Evolutionary conservation across 345 rosid species (phyloP).

Genomic region (Tarenaya hassleriana): DNA sequence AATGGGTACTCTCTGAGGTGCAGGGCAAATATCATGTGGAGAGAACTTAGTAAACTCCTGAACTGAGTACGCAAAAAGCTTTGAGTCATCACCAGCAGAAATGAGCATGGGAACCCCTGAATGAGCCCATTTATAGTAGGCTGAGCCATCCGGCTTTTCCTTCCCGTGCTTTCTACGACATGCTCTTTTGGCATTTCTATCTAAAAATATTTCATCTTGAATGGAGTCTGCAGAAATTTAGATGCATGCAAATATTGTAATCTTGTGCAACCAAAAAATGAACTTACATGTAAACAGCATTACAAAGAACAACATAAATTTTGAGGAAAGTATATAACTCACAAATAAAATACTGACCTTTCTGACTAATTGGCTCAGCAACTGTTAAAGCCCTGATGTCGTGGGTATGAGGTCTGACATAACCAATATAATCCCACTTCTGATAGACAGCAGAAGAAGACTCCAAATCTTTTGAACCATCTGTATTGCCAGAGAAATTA

Average conservation of each 20-base stretch:
- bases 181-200: conserved; percentile 28
- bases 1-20: conserved; percentile 85
- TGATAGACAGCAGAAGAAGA: conserved; percentile 38
- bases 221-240: conserved; percentile 42
- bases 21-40: conserved; percentile 94
- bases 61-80: conserved; percentile 84
- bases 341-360: conserved; percentile 47
- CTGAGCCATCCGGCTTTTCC: conserved; percentile 55
- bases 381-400: conserved; percentile 86
- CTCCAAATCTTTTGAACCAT: conserved; percentile 30
- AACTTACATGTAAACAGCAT: background rate
- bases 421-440: conserved; percentile 81
- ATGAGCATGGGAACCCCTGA: conserved; percentile 93
- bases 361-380: conserved; percentile 70
- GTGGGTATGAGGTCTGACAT: conserved; percentile 84
- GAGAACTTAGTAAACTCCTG: conserved; percentile 80
- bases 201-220: conserved; percentile 36
- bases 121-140: conserved; percentile 82
- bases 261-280: background rate
- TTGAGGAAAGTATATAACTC: background rate
- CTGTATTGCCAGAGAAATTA: conserved; percentile 46
- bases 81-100: conserved; percentile 93
- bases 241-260: background rate
- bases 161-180: conserved; percentile 31
- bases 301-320: conserved; percentile 1